phyloP scores from a whole-genome alignment of 176 grass and related monocot species.

The Oryza glumipatula region DNA sequence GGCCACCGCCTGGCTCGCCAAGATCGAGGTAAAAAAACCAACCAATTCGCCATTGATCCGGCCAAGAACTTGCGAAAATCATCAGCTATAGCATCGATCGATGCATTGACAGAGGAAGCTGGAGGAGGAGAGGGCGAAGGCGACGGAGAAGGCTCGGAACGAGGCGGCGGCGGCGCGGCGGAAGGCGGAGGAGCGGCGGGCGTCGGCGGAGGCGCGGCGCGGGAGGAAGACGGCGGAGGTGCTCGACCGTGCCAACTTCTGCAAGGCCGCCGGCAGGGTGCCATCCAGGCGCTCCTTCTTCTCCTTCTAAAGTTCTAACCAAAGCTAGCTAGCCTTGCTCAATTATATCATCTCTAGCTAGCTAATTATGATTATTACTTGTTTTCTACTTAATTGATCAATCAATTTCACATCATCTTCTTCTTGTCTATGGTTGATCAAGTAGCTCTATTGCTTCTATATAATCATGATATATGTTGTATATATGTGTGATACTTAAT shows the following conservation, averaged over 20 bases:
- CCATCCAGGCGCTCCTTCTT: constrained; percentile 69
- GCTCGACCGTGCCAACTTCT: constrained; percentile 62
- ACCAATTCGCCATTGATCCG: not conserved
- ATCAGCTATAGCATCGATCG: too few relatives aligned
- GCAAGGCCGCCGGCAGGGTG: constrained; percentile 66
- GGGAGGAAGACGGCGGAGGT: constrained; percentile 56
- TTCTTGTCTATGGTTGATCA: not conserved
- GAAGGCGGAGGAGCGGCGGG: constrained; percentile 66
- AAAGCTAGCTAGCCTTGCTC: not conserved
- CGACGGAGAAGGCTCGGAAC: constrained; percentile 72
- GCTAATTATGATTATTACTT: not conserved
- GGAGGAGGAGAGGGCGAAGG: constrained; percentile 68
- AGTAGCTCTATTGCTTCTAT: not conserved
- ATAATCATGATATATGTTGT: not conserved
- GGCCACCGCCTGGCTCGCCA: constrained; percentile 54
- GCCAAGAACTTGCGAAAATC: not conserved
- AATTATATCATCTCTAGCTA: not conserved
- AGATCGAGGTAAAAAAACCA: constrained; percentile 50
- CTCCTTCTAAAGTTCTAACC: constrained; percentile 32
- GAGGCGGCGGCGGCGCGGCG: constrained; percentile 51
- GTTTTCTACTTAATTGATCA: not conserved
- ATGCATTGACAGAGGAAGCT: constrained; percentile 54
- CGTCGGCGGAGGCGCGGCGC: constrained; percentile 61
- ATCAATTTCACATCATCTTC: not conserved
- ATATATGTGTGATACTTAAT: not conserved